Percentiles rank a stretch among this genome's conserved stretches.
Evolutionary conservation across 2,329 filamentous ascomycete genomes (phyloP).

Genomic region (Tolypocladium amazonense): DNA sequence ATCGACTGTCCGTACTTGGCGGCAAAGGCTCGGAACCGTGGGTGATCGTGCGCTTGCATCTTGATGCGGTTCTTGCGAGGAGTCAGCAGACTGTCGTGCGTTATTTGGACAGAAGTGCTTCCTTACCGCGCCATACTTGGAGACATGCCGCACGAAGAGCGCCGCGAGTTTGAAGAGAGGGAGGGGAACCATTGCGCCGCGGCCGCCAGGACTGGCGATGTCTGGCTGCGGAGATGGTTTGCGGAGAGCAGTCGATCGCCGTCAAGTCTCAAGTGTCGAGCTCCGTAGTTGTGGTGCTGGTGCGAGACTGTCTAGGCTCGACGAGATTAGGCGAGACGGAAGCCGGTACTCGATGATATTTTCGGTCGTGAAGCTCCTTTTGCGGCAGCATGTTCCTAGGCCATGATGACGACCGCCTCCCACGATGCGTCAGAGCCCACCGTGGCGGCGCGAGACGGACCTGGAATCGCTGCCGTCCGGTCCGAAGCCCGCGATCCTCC

Average conservation of each 20-base stretch:
- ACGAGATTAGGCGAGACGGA: not conserved
- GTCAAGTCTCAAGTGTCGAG: not conserved
- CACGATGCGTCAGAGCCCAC: not conserved
- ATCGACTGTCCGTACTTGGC: conserved; percentile 52
- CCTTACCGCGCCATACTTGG: conserved; percentile 58
- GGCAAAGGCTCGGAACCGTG: conserved; percentile 48
- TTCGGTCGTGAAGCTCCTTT: not conserved
- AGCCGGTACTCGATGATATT: not conserved
- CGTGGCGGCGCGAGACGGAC: not conserved
- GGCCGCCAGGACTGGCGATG: not conserved
- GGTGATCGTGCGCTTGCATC: conserved; percentile 53
- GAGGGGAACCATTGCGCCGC: conserved; percentile 46
- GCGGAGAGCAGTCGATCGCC: not conserved
- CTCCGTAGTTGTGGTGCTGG: not conserved
- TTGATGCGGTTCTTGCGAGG: conserved; percentile 51
- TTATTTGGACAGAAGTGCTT: conserved; percentile 2
- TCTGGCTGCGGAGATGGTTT: not conserved
- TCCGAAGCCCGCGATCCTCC: not conserved
- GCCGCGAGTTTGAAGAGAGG: conserved; percentile 58
- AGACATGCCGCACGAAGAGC: conserved; percentile 54
- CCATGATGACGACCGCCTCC: not conserved
- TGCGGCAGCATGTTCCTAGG: not conserved
- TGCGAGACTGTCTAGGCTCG: not conserved
- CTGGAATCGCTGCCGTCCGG: not conserved
- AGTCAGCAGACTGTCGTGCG: conserved; percentile 6